Evolutionary conservation across 2,329 filamentous ascomycete genomes (phyloP), one percentile per base, ranked within the genome.

Genomic region (Clarireedia monteithiana): DNA sequence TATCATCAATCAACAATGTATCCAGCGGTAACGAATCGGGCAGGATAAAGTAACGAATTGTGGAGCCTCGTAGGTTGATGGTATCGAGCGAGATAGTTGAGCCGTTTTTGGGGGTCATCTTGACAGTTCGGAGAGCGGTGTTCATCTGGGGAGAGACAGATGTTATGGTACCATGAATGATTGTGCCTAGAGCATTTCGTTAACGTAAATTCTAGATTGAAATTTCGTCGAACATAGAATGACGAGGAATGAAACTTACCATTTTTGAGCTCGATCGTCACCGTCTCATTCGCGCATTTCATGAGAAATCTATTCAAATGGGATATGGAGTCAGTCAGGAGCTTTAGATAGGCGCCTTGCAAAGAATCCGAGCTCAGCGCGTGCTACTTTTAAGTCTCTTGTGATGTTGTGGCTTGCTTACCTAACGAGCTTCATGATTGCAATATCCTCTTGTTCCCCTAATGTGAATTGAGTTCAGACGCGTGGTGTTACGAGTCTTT

Each of bases 101-200:
- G 70, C 94, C 90, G 68, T 88, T 88, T 72, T 87, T 89, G 63
- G 85, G 80, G 2, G 92, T 97, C 90, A 96, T 96, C 77, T 96
- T 97, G 69, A 97, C 92, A 60, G 89, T 91, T 69, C 91, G 90
- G 58, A 99, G 83, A 50, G 91, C 87, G 56, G 91, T 96, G 79
- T 99, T 99, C 94, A 99, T 99, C 75, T 96, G 89, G 10, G 95
- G 94, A 6, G 91, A 94, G 67, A 99, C 91, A 39, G 91, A 94
- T 58, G 91, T 91, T 72, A 99, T 96, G 64, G 94, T 97, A 75
- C 94, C 94, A 73, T 96, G 89, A 65, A 97, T 83, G 69, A 97
- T 95, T 66, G 94, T 95, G 74, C 92, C 91, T 95, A 38, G 30
- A 52, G 20, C n/a, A n/a, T 26, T 45, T 55, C 30, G 48, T 55